Evolutionary conservation across 768 basidiomycete species (phyloP).

Genomic region (Mrakia gelida): DNA sequence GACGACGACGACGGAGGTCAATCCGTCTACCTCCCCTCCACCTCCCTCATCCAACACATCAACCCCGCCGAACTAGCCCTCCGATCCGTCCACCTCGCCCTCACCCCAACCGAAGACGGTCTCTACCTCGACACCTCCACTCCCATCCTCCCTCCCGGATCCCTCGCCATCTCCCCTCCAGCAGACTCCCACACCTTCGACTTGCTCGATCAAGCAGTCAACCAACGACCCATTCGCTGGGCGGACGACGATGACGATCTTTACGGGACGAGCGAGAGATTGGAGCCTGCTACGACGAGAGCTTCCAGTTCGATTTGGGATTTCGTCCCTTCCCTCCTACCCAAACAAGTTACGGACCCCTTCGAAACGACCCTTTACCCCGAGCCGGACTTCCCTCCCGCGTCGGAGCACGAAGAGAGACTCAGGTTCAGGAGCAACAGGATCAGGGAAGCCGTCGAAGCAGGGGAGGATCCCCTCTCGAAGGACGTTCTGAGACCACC

Average conservation of each 20-base stretch:
- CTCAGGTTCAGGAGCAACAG: slow-evolving; percentile 49
- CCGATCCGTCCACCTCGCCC: background rate
- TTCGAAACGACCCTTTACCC: slow-evolving; percentile 35
- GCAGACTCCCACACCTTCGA: slow-evolving; percentile 34
- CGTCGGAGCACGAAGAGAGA: slow-evolving; percentile 61
- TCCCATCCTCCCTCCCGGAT: slow-evolving; percentile 37
- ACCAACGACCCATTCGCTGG: slow-evolving; percentile 35
- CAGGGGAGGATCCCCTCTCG: slow-evolving; percentile 31
- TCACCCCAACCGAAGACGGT: slow-evolving; percentile 1
- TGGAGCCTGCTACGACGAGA: background rate
- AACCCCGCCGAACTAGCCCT: background rate
- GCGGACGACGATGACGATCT: slow-evolving; percentile 24
- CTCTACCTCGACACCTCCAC: slow-evolving; percentile 18
- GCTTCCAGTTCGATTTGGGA: slow-evolving; percentile 15
- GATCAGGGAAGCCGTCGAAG: slow-evolving; percentile 21
- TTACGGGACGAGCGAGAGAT: background rate
- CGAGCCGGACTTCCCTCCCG: slow-evolving; percentile 48
- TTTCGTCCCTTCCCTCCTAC: slow-evolving; percentile 16
- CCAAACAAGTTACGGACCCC: slow-evolving; percentile 26
- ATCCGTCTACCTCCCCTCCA: background rate
- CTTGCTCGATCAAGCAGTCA: slow-evolving; percentile 34
- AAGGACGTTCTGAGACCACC: slow-evolving; percentile 7
- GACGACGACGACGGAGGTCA: background rate
- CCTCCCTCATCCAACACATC: background rate
- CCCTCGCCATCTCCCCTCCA: slow-evolving; percentile 35